Base-by-base conservation (phyloP, 768 basidiomycete species). In the Mrakia hoshinonis region DNA sequence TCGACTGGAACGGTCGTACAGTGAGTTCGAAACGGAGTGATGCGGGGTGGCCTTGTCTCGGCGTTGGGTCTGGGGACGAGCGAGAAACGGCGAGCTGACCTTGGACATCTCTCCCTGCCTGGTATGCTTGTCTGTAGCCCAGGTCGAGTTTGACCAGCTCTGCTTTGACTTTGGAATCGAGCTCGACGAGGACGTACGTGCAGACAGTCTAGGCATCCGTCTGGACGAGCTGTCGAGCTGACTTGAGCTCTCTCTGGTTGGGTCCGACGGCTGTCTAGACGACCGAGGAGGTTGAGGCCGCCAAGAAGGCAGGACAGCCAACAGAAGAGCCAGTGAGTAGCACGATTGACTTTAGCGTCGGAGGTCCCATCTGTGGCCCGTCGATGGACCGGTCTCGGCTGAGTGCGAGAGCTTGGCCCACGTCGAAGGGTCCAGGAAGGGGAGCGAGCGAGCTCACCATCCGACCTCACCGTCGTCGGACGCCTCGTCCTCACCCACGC, bases 111-210 rank as follows among this genome's bases (percentile, higher is more conserved):
- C 38, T 22, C 58, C 69, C 71, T 74, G 75, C 4, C 69, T 58
- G 64, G 69, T 69, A 73, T 61, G 24, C 68, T 54, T 24, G 22
- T n/a, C 31, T 74, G 39, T 78, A 98, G 95, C 92, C 63, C 87
- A 90, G 52, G 89, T 95, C 74, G 93, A 94, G 74, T 97, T 98
- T 76, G 96, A 98, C 81, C 86, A 86, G 78, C 85, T 98, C 66
- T 90, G 91, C 76, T 99, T 99, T 82, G 92, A 98, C 75, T 99
- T 94, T 81, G 96, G 96, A 68, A 83, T 99, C 60, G 96, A 99
- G 81, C 83, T 98, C 43, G 96, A 99, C 77, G 96, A 96, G 81
- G 96, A 99, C 82, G 95, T 97, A 77, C 75, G 89, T 83, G 36
- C 55, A 24, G 15, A 34, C 34, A 20, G 15, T 31, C 20, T 47